Evolutionary conservation across 352 stramenopile genomes (phyloP).

Genomic region (Pythium grandisporangium): DNA sequence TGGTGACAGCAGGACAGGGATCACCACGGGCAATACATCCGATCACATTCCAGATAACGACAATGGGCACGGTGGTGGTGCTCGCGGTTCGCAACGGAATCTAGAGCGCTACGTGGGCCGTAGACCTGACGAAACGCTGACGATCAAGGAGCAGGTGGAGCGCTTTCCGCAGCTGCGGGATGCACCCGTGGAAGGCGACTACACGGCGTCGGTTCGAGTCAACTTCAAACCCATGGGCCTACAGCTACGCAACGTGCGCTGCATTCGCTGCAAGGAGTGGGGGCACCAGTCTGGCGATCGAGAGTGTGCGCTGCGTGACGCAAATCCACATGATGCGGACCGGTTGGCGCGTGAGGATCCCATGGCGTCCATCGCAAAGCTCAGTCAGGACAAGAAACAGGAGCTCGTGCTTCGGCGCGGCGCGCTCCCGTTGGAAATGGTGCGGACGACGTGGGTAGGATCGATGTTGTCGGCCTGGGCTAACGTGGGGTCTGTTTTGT

Average conservation of each 20-base stretch:
- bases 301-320: conserved; percentile 65
- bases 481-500: too few species aligned
- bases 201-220: conserved; percentile 71
- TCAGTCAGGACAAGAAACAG: conserved; percentile 53
- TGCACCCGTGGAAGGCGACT: conserved; percentile 78
- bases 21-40: too few species aligned
- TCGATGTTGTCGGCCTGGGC: background rate
- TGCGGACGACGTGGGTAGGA: too few species aligned
- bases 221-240: conserved; percentile 84
- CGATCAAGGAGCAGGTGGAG: conserved; percentile 80
- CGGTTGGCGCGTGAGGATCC: conserved; percentile 66
- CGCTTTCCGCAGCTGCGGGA: conserved; percentile 87
- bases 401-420: conserved; percentile 42
- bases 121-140: conserved; percentile 55
- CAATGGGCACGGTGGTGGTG: too few species aligned
- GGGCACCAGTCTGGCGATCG: conserved; percentile 78
- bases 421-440: conserved; percentile 68
- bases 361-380: conserved; percentile 45
- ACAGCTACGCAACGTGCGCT: conserved; percentile 78
- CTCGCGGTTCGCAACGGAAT: conserved; percentile 29
- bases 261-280: conserved; percentile 75
- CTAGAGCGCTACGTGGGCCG: conserved; percentile 70
- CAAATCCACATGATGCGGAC: conserved; percentile 70
- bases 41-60: too few species aligned
- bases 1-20: too few species aligned